Conservation (phyloP, 805 yeast genomes). For the Candida ovalis region DNA sequence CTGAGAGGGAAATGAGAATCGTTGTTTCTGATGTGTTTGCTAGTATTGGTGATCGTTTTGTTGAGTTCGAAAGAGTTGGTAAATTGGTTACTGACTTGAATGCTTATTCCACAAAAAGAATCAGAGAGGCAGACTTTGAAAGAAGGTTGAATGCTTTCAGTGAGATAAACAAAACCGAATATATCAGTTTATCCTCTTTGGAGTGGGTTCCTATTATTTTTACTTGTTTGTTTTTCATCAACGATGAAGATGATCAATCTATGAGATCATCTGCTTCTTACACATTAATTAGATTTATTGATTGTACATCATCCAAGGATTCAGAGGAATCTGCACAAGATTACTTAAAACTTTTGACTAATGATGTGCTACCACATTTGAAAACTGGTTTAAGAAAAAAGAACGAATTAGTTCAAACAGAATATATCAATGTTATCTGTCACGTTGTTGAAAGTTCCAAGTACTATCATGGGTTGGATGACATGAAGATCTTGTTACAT, state of each 20-base stretch:
- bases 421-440: constrained; percentile 62
- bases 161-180: constrained; percentile 54
- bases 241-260: constrained; percentile 76
- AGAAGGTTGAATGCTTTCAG: constrained; percentile 67
- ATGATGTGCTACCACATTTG: constrained; percentile 59
- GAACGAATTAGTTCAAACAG: constrained; percentile 62
- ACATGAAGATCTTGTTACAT: constrained; percentile 60
- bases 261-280: constrained; percentile 74
- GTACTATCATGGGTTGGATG: constrained; percentile 47
- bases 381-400: constrained; percentile 62
- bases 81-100: constrained; percentile 61
- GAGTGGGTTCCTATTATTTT: constrained; percentile 83
- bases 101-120: constrained; percentile 55
- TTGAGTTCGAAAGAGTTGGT: constrained; percentile 43
- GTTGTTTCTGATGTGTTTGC: constrained; percentile 57
- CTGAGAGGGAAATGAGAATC: constrained; percentile 59
- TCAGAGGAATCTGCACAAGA: constrained; percentile 25
- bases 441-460: constrained; percentile 51
- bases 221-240: constrained; percentile 64
- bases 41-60: constrained; percentile 52
- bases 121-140: constrained; percentile 78
- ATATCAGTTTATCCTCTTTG: constrained; percentile 36
- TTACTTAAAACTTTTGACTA: constrained; percentile 42
- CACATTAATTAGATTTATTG: constrained; percentile 61
- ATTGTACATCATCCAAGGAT: constrained; percentile 38